These are phyloP conservation scores for Thraustotheca clavata DNA, from an alignment of 352 stramenopile genomes.

Conservation along the genomic window DNA sequence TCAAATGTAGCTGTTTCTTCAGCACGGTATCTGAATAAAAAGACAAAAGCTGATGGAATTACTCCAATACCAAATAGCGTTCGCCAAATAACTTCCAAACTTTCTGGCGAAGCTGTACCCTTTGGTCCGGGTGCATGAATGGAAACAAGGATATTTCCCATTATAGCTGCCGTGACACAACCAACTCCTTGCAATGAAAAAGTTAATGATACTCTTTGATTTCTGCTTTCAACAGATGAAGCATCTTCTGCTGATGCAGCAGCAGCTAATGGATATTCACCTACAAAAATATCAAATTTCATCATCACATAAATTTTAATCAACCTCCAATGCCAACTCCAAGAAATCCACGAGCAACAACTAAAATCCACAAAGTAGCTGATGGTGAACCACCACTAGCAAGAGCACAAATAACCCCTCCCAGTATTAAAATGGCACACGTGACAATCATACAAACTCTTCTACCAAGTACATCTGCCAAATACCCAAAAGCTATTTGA, in stretches of 20 bases:
- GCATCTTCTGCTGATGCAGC: slow-evolving; percentile 46
- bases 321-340: slow-evolving; percentile 40
- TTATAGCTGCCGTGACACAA: slow-evolving; percentile 40
- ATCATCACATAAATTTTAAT: neutral
- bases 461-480: slow-evolving; percentile 55
- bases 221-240: slow-evolving; percentile 35
- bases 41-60: slow-evolving; percentile 47
- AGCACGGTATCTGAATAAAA: slow-evolving; percentile 50
- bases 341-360: slow-evolving; percentile 46
- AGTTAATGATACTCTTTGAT: slow-evolving; percentile 38
- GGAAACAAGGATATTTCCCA: slow-evolving; percentile 52
- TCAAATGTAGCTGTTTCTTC: slow-evolving; percentile 49
- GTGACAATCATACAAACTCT: slow-evolving; percentile 60
- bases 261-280: slow-evolving; percentile 41
- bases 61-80: slow-evolving; percentile 54
- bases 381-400: slow-evolving; percentile 35
- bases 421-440: slow-evolving; percentile 53
- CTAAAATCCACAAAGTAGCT: slow-evolving; percentile 52
- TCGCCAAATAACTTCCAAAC: slow-evolving; percentile 59
- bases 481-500: slow-evolving; percentile 49
- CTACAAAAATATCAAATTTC: slow-evolving; percentile 29
- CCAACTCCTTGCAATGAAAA: slow-evolving; percentile 62
- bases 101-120: slow-evolving; percentile 29
- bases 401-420: slow-evolving; percentile 46
- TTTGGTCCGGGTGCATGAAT: slow-evolving; percentile 32